Percentiles rank a stretch among this genome's conserved stretches.
Evolutionary conservation across 495 filamentous ascomycete genomes (phyloP).

Genomic region (Aspergillus indologenus): DNA sequence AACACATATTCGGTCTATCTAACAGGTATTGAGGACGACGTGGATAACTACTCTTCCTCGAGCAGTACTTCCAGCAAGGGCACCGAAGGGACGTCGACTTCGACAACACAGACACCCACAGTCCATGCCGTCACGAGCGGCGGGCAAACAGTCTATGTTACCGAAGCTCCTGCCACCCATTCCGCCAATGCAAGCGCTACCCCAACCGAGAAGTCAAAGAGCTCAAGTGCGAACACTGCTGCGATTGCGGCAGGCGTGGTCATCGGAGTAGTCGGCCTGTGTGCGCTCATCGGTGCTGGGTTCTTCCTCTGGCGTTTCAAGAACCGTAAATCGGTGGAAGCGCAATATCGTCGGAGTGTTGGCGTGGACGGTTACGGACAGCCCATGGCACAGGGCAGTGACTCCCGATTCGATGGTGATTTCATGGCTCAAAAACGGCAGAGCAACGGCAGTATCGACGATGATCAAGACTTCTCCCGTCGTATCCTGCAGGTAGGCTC

Average conservation of each 20-base stretch:
- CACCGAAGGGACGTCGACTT: conserved; percentile 13
- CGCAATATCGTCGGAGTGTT: conserved; percentile 73
- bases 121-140: conserved; percentile 25
- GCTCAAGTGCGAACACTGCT: conserved; percentile 55
- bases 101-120: conserved; percentile 21
- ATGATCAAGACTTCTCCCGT: conserved; percentile 95
- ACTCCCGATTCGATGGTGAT: conserved; percentile 84
- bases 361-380: conserved; percentile 68
- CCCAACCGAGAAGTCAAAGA: conserved; percentile 19
- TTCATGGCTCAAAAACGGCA: conserved; percentile 79
- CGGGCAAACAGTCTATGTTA: conserved; percentile 40
- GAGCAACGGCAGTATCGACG: conserved; percentile 96
- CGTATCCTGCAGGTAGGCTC: conserved; percentile 81
- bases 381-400: conserved; percentile 56
- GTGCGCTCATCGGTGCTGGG: conserved; percentile 59
- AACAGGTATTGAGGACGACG: conserved; percentile 34
- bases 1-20: conserved; percentile 44
- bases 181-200: conserved; percentile 8
- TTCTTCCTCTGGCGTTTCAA: conserved; percentile 76
- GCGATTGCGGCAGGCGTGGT: conserved; percentile 89
- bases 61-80: conserved; percentile 20
- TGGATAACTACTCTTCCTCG: conserved; percentile 25
- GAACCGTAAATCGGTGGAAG: conserved; percentile 69
- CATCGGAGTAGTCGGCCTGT: conserved; percentile 71
- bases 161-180: conserved; percentile 27